Conservation (phyloP, 352 stramenopile species). For the Pythium plurisporium region DNA sequence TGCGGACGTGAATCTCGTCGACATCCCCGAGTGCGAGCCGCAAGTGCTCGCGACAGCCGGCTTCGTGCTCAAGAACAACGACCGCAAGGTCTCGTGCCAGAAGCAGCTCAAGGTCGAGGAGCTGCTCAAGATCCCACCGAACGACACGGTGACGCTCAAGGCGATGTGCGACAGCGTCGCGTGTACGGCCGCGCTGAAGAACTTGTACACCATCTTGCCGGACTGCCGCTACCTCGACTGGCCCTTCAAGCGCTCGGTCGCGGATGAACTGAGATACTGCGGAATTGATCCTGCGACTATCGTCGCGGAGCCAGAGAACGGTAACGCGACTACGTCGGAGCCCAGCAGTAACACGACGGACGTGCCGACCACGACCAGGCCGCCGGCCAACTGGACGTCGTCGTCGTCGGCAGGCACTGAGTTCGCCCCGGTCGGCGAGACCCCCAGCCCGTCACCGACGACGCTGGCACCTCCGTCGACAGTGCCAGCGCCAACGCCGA, state of each 20-base stretch:
- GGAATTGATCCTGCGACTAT: slow-evolving; percentile 31
- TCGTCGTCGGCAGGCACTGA: slow-evolving; percentile 8
- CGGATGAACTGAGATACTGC: slow-evolving; percentile 44
- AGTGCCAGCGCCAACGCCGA: background rate
- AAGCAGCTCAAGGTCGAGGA: slow-evolving; percentile 38
- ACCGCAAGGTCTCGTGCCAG: slow-evolving; percentile 54
- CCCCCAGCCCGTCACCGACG: background rate
- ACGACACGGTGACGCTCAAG: slow-evolving; percentile 37
- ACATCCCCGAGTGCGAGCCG: slow-evolving; percentile 31
- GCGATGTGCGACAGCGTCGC: slow-evolving; percentile 21
- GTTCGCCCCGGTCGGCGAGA: slow-evolving; percentile 33
- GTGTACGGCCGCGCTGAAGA: slow-evolving; percentile 49
- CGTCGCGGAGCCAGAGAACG: slow-evolving; percentile 7
- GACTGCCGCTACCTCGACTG: slow-evolving; percentile 56
- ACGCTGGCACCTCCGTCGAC: background rate
- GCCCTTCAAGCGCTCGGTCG: slow-evolving; percentile 37
- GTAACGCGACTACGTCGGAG: background rate
- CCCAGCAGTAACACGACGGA: background rate
- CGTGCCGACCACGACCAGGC: background rate
- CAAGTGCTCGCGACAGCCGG: slow-evolving; percentile 35
- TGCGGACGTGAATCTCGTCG: background rate
- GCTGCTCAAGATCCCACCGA: slow-evolving; percentile 30
- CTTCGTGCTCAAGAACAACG: slow-evolving; percentile 38
- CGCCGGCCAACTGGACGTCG: background rate
- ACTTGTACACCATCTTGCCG: slow-evolving; percentile 54